phyloP scores from a whole-genome alignment of 306 rosid genomes.

The Acacia acuminata region DNA sequence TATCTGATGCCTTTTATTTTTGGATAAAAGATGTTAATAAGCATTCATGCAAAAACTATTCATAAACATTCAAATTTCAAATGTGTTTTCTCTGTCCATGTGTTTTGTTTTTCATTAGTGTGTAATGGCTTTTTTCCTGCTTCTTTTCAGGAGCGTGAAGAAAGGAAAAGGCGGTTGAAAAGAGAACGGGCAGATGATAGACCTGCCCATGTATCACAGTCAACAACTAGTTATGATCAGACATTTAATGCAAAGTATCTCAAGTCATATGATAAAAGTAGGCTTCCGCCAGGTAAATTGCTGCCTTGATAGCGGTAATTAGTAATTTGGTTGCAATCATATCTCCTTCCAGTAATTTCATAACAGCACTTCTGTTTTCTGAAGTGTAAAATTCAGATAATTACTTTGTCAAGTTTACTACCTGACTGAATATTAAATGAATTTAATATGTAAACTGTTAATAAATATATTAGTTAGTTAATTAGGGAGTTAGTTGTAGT shows the following conservation, averaged over 20 bases:
- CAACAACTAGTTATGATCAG: conserved; percentile 60
- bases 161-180: conserved; percentile 78
- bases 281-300: conserved; percentile 85
- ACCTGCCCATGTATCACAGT: conserved; percentile 65
- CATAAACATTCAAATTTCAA: background rate
- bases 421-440: background rate
- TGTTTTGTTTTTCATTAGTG: conserved; percentile 1
- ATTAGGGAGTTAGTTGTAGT: no score
- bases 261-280: conserved; percentile 71
- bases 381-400: conserved; percentile 20
- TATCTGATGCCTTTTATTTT: background rate
- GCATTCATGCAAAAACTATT: background rate
- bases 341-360: background rate
- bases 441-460: no score
- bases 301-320: conserved; percentile 3
- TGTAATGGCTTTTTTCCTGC: conserved; percentile 36
- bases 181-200: conserved; percentile 82
- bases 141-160: conserved; percentile 89
- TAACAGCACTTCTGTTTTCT: background rate
- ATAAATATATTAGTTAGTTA: no score
- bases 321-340: background rate
- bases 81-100: background rate
- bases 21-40: background rate
- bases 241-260: conserved; percentile 49
- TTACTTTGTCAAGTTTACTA: background rate